phyloP scores from a whole-genome alignment of 2,329 filamentous ascomycete species.

The Ophiognomonia clavigignenti-juglandacearum region DNA sequence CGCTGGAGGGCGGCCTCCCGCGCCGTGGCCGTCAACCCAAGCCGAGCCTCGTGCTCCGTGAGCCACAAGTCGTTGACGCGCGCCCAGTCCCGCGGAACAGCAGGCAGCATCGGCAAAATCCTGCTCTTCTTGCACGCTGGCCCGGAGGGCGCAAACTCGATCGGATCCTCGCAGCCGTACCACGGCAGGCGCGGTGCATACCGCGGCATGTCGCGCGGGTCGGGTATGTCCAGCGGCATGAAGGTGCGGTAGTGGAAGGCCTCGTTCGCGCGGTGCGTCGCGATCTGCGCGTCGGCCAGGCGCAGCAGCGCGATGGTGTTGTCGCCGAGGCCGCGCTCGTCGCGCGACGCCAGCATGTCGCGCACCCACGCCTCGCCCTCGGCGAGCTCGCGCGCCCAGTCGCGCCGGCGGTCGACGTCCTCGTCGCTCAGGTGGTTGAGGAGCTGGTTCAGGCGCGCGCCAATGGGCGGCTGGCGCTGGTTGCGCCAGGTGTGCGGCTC shows the following conservation, averaged over 20 bases:
- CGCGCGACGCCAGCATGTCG: conserved; percentile 24
- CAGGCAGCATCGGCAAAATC: background rate
- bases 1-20: background rate
- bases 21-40: background rate
- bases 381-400: conserved; percentile 33
- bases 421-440: conserved; percentile 44
- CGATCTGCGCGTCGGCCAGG: conserved; percentile 29
- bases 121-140: background rate
- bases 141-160: conserved; percentile 28
- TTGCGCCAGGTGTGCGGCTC: conserved; percentile 12
- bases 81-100: background rate
- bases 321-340: conserved; percentile 20
- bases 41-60: background rate
- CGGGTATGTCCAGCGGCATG: conserved; percentile 23
- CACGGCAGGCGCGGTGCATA: conserved; percentile 23
- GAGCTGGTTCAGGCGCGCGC: conserved; percentile 26
- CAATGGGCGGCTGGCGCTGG: conserved; percentile 27
- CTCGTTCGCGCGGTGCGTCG: conserved; percentile 30
- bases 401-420: conserved; percentile 36
- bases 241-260: conserved; percentile 28
- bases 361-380: conserved; percentile 35
- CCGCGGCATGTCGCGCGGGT: conserved; percentile 20
- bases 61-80: conserved; percentile 31
- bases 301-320: conserved; percentile 21
- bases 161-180: conserved; percentile 12